phyloP scores from a whole-genome alignment of 257 asterid species.

The Gynochthodes officinalis region DNA sequence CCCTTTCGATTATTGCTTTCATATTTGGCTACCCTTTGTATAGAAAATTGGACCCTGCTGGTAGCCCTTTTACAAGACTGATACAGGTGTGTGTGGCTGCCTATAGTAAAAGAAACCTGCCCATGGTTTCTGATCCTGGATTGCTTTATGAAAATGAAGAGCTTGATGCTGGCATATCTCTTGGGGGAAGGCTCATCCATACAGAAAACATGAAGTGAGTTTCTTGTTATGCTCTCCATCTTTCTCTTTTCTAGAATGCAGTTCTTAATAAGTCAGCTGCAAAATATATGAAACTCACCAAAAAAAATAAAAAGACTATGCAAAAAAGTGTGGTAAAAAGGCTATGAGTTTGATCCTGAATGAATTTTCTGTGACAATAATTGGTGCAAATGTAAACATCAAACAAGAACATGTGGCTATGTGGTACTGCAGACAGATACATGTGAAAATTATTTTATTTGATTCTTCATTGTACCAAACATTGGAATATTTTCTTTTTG shows the following conservation, averaged over 20 bases:
- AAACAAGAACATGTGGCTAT: not conserved
- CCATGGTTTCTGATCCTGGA: slow-evolving; percentile 31
- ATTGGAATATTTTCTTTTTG: not conserved
- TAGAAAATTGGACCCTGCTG: slow-evolving; percentile 67
- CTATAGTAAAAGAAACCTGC: slow-evolving; percentile 55
- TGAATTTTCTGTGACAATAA: not conserved
- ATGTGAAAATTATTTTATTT: not conserved
- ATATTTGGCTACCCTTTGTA: slow-evolving; percentile 72
- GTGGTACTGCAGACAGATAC: not conserved
- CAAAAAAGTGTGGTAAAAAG: too few relatives aligned
- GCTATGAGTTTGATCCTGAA: not conserved
- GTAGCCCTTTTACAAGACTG: slow-evolving; percentile 93
- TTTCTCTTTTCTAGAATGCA: too few relatives aligned
- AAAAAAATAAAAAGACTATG: too few relatives aligned
- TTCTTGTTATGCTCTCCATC: not conserved
- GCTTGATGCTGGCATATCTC: slow-evolving; percentile 61
- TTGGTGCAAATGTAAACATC: not conserved
- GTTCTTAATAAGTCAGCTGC: not conserved
- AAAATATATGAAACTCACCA: too few relatives aligned
- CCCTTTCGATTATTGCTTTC: slow-evolving; percentile 54
- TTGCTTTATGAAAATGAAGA: slow-evolving; percentile 50
- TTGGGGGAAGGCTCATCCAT: slow-evolving; percentile 61
- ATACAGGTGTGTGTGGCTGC: slow-evolving; percentile 82
- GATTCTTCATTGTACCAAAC: not conserved
- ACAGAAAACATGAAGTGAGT: slow-evolving; percentile 59